Evolutionary conservation across 2,329 filamentous ascomycete genomes (phyloP).

Genomic region (Didymella pinodella): DNA sequence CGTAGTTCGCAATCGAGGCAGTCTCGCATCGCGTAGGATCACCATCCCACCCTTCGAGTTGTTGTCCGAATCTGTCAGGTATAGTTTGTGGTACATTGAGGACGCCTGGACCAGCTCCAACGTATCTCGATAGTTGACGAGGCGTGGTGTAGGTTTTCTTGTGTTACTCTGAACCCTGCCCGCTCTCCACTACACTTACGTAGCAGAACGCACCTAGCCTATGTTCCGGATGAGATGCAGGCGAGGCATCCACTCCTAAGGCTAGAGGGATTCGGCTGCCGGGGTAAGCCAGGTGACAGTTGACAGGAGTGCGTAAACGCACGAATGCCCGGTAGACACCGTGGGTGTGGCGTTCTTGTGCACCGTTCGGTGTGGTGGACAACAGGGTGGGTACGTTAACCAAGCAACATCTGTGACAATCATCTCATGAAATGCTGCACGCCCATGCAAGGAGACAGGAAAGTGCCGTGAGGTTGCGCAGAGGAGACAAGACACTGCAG

Average conservation of each 20-base stretch:
- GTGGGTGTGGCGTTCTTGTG: conserved; percentile 4
- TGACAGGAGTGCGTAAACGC: conserved; percentile 7
- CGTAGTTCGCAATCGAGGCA: background rate
- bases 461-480: background rate
- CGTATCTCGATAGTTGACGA: background rate
- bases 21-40: conserved; percentile 13
- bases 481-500: background rate
- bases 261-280: conserved; percentile 10
- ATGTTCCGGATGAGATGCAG: background rate
- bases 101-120: conserved; percentile 7
- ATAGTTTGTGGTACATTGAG: conserved; percentile 12
- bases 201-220: conserved; percentile 10
- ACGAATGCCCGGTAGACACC: background rate
- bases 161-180: conserved; percentile 7
- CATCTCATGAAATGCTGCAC: conserved; percentile 1
- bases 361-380: background rate
- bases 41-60: background rate
- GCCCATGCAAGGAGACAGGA: background rate
- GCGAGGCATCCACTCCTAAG: conserved; percentile 12
- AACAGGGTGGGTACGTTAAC: conserved; percentile 1
- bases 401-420: background rate
- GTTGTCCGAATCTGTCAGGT: background rate
- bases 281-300: conserved; percentile 8
- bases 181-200: background rate
- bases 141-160: background rate